Evolutionary conservation across 2,329 filamentous ascomycete genomes (phyloP).

Genomic region (Microsporum ferrugineum): DNA sequence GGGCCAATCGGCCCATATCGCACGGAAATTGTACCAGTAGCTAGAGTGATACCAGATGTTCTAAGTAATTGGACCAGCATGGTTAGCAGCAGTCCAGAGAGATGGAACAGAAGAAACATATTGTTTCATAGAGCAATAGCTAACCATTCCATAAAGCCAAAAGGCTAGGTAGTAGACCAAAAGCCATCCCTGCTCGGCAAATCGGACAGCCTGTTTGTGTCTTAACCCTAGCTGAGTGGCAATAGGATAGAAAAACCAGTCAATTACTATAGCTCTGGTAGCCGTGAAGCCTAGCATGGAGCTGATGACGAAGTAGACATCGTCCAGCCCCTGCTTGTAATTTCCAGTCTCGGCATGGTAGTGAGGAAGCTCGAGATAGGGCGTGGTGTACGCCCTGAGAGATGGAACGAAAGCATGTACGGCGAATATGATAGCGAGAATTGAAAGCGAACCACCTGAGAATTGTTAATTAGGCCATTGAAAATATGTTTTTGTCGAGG

Average conservation of each 20-base stretch:
- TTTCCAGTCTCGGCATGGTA: conserved; percentile 55
- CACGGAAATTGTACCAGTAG: conserved; percentile 64
- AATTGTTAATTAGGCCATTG: conserved; percentile 1
- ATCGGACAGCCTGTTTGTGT: conserved; percentile 68
- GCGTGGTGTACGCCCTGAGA: conserved; percentile 64
- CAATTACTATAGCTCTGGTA: conserved; percentile 71
- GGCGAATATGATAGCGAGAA: conserved; percentile 69
- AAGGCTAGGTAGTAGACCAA: conserved; percentile 71
- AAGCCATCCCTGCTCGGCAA: conserved; percentile 91
- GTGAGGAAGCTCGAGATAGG: conserved; percentile 82
- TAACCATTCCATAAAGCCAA: conserved; percentile 73
- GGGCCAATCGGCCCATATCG: conserved; percentile 80
- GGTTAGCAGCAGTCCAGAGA: conserved; percentile 2
- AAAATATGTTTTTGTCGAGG: neutral
- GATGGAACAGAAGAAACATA: neutral
- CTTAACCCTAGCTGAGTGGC: conserved; percentile 61
- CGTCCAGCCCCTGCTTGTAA: conserved; percentile 69
- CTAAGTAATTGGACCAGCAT: conserved; percentile 34
- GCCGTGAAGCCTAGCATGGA: conserved; percentile 80
- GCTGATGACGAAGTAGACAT: conserved; percentile 63
- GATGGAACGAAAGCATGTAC: conserved; percentile 74
- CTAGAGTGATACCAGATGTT: conserved; percentile 68
- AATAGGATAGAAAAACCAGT: conserved; percentile 71
- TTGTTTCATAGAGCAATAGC: conserved; percentile 22
- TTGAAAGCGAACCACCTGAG: conserved; percentile 70